A percentile compares a stretch with the other conserved stretches of the same genome.
Conservation (phyloP, 305 asterid genomes). For the Plantago rigida region DNA sequence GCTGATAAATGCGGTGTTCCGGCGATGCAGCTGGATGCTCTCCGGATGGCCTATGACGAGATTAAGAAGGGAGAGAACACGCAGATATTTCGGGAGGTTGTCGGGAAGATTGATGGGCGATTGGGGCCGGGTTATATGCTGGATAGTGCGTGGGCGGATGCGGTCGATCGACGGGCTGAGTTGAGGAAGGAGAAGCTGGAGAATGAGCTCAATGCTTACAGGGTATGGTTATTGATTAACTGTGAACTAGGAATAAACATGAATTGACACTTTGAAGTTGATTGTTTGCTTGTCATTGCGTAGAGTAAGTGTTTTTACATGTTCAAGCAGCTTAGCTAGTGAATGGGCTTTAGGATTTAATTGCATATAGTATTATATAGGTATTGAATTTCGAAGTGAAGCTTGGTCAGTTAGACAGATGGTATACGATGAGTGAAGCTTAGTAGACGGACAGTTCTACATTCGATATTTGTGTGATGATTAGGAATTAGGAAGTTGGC, state of each 20-base stretch:
- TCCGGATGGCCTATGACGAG: slow-evolving; percentile 93
- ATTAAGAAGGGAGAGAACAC: slow-evolving; percentile 88
- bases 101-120: slow-evolving; percentile 62
- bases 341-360: no score
- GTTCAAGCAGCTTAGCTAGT: background rate
- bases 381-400: background rate
- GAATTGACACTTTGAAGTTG: background rate
- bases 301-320: background rate
- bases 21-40: slow-evolving; percentile 71
- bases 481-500: no score
- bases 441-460: no score
- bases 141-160: slow-evolving; percentile 65
- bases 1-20: slow-evolving; percentile 55
- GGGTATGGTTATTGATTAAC: slow-evolving; percentile 35
- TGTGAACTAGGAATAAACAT: background rate
- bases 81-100: slow-evolving; percentile 66
- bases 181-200: slow-evolving; percentile 80
- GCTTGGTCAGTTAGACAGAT: no score
- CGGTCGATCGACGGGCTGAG: slow-evolving; percentile 75
- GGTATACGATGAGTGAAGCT: no score
- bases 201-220: slow-evolving; percentile 78
- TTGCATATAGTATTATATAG: background rate
- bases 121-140: slow-evolving; percentile 57
- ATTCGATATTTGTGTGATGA: no score
- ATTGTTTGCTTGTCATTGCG: background rate